phyloP scores from a whole-genome alignment of 352 stramenopile species.

The Phytopythium boreale region DNA sequence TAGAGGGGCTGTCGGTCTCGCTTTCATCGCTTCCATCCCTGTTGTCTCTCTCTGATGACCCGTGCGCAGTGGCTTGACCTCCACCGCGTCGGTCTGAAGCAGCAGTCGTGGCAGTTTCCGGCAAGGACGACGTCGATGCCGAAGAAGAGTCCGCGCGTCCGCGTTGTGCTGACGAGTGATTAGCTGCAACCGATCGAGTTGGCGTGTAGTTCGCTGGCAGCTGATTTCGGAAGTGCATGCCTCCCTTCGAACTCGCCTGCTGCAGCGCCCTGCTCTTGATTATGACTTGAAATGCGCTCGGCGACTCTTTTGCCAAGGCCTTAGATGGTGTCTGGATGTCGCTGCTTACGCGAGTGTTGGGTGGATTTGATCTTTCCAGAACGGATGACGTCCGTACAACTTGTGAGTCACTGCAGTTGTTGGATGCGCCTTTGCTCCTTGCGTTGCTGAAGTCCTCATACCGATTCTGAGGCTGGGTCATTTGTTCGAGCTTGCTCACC shows the following conservation, averaged over 20 bases:
- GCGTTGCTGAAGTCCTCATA: background rate
- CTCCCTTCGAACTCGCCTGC: slow-evolving; percentile 17
- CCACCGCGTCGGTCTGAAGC: background rate
- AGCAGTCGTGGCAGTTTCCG: background rate
- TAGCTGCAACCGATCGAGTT: slow-evolving; percentile 6
- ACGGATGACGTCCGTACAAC: background rate
- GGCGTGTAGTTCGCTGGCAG: slow-evolving; percentile 63
- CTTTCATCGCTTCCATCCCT: background rate
- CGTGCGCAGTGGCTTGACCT: background rate
- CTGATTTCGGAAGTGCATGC: slow-evolving; percentile 77
- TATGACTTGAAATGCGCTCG: slow-evolving; percentile 16
- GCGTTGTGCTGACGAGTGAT: background rate
- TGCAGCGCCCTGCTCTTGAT: slow-evolving; percentile 32
- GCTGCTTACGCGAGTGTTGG: background rate
- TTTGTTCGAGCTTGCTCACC: slow-evolving; percentile 41
- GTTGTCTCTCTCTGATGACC: background rate
- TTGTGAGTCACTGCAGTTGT: background rate
- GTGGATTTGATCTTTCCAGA: background rate
- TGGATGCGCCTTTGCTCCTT: background rate
- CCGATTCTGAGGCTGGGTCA: slow-evolving; percentile 8
- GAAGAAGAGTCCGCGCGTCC: background rate
- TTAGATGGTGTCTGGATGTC: background rate
- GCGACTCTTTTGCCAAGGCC: background rate
- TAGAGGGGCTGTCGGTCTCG: background rate
- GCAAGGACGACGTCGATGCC: background rate